Percentiles rank a stretch among this genome's conserved stretches.
These are phyloP conservation scores for Taphrina flavorubra DNA, from an alignment of 1,139 yeast species.

Conservation along the genomic window DNA sequence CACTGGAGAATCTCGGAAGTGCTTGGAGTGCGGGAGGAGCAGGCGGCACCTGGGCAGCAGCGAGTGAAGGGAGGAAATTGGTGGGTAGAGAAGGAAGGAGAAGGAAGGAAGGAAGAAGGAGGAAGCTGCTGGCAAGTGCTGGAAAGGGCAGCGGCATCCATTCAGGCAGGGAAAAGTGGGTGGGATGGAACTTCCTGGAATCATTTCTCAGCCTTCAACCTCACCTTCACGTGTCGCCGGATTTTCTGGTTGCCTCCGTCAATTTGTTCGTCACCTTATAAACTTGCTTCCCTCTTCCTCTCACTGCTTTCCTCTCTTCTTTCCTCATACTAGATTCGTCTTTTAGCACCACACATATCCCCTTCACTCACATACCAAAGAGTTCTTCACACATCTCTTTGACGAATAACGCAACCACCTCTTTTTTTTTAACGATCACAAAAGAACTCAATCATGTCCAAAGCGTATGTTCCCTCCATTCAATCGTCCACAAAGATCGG, in stretches of 20 bases:
- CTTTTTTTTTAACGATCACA: conserved; percentile 18
- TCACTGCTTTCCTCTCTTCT: neutral
- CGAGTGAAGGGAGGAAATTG: neutral
- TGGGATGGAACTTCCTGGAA: conserved; percentile 24
- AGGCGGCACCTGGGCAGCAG: neutral
- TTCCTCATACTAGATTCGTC: conserved; percentile 13
- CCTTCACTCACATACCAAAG: conserved; percentile 9
- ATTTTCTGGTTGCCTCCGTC: conserved; percentile 1
- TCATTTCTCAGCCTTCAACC: conserved; percentile 14
- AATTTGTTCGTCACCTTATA: conserved; percentile 1
- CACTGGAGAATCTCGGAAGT: neutral
- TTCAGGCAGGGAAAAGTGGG: conserved; percentile 4
- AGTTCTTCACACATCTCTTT: conserved; percentile 2
- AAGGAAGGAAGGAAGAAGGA: neutral
- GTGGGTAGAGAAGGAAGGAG: neutral
- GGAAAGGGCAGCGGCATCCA: neutral
- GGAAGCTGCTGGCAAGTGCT: conserved; percentile 18
- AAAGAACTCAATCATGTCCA: conserved; percentile 3
- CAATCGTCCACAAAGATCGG: neutral
- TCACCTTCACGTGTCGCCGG: conserved; percentile 7
- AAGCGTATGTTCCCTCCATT: neutral
- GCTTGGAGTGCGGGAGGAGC: neutral
- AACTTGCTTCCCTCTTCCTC: conserved; percentile 6
- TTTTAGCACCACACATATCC: neutral
- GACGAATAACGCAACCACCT: conserved; percentile 13